Evolutionary conservation across 177 flowering plant species (phyloP).

Genomic region (Vitis hybrid): DNA sequence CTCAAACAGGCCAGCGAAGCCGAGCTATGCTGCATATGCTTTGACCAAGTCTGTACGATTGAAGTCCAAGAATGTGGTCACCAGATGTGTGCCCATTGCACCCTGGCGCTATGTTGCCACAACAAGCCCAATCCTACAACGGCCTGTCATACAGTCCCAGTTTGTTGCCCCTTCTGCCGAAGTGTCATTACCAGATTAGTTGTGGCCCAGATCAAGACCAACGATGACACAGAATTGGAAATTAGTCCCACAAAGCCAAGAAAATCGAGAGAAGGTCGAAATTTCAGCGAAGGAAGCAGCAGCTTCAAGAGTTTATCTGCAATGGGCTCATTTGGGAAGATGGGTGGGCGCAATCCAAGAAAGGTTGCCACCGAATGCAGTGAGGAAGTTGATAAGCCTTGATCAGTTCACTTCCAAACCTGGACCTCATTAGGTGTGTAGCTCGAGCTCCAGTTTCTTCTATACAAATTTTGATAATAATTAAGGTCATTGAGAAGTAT

Average conservation of each 20-base stretch:
- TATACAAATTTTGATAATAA: too few species aligned
- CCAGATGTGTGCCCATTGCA: constrained; percentile 73
- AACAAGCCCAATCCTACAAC: constrained; percentile 47
- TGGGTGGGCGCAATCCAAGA: constrained; percentile 33
- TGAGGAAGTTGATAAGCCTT: constrained; percentile 27
- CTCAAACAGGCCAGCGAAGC: constrained; percentile 43
- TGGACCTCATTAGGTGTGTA: background rate
- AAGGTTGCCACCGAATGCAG: constrained; percentile 34
- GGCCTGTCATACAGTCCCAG: constrained; percentile 24
- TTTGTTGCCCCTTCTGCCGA: constrained; percentile 74
- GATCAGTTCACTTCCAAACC: background rate
- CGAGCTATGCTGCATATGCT: constrained; percentile 74
- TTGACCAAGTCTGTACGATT: constrained; percentile 69
- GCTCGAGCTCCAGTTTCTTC: too few species aligned
- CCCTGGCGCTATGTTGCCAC: constrained; percentile 61
- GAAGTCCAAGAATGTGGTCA: constrained; percentile 64
- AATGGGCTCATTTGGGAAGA: constrained; percentile 37
- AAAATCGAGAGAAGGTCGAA: constrained; percentile 28
- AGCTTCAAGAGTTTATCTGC: constrained; percentile 48
- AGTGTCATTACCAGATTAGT: constrained; percentile 45
- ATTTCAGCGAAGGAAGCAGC: constrained; percentile 39
- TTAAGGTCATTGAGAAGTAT: background rate
- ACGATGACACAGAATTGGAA: constrained; percentile 14
- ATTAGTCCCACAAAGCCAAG: constrained; percentile 29
- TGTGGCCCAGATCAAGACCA: constrained; percentile 30